phyloP scores from a whole-genome alignment of 2,329 filamentous ascomycete species.

The Calonectria leucothoes region DNA sequence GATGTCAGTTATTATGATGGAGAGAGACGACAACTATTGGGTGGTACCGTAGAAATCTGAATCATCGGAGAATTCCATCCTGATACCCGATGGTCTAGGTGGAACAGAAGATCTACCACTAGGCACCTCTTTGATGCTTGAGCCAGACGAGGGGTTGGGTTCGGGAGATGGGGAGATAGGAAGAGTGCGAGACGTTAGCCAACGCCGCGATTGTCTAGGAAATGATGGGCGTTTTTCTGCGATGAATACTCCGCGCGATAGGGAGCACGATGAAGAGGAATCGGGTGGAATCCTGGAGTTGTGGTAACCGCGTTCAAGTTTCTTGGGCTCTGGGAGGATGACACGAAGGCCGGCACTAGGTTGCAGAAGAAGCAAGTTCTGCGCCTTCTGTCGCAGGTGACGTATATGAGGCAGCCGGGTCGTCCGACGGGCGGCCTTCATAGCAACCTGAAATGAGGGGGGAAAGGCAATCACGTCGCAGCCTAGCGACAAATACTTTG shows the following conservation, averaged over 20 bases:
- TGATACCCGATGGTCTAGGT: not conserved
- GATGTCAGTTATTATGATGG: constrained; percentile 21
- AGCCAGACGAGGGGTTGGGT: not conserved
- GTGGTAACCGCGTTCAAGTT: not conserved
- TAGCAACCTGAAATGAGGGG: not conserved
- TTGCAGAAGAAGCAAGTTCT: constrained; percentile 19
- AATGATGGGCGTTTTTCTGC: not conserved
- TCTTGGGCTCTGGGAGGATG: not conserved
- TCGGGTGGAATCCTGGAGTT: not conserved
- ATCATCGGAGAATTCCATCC: constrained; percentile 57
- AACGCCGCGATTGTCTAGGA: not conserved
- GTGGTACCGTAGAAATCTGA: constrained; percentile 67
- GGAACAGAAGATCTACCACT: not conserved
- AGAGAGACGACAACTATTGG: not conserved
- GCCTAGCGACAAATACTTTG: not conserved
- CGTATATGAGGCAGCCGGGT: not conserved
- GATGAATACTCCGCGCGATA: not conserved
- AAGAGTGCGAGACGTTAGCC: not conserved
- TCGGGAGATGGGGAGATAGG: not conserved
- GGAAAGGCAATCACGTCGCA: not conserved
- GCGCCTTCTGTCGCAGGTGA: constrained; percentile 5
- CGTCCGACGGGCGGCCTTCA: not conserved
- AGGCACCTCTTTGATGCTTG: not conserved
- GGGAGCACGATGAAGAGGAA: not conserved
- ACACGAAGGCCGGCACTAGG: not conserved